A percentile compares a stretch with the other conserved stretches of the same genome.
Evolutionary conservation across 1,139 yeast genomes (phyloP).

Genomic region (Pneumocystis murina): DNA sequence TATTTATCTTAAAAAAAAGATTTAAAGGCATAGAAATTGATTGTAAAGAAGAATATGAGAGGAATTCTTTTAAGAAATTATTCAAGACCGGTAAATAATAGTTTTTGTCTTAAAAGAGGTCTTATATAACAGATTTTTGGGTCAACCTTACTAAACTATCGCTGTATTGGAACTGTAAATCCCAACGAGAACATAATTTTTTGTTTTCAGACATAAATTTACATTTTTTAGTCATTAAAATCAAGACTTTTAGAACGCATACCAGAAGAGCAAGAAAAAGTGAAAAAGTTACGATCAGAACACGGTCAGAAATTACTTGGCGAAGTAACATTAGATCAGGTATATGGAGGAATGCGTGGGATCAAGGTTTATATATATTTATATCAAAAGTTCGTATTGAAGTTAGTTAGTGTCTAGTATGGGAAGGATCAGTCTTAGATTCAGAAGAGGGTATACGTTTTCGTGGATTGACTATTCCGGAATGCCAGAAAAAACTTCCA

Average conservation of each 20-base stretch:
- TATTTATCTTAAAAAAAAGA: neutral
- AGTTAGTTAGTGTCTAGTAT: constrained; percentile 49
- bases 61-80: neutral
- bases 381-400: neutral
- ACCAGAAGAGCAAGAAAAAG: constrained; percentile 84
- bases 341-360: constrained; percentile 99
- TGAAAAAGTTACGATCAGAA: constrained; percentile 76
- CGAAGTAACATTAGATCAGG: constrained; percentile 87
- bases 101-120: neutral
- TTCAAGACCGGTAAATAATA: neutral
- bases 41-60: neutral
- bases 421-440: constrained; percentile 99
- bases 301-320: constrained; percentile 79
- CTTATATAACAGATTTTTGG: neutral
- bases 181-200: neutral
- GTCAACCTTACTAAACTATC: neutral
- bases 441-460: constrained; percentile 96
- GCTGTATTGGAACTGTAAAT: neutral
- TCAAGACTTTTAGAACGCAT: constrained; percentile 85
- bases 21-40: neutral
- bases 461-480: constrained; percentile 95
- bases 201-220: neutral
- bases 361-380: constrained; percentile 62
- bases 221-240: constrained; percentile 49
- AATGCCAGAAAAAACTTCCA: constrained; percentile 83